Evolutionary conservation across 306 rosid genomes (phyloP), one percentile per base, ranked within the genome.

Genomic region (Oemleria cerasiformis): DNA sequence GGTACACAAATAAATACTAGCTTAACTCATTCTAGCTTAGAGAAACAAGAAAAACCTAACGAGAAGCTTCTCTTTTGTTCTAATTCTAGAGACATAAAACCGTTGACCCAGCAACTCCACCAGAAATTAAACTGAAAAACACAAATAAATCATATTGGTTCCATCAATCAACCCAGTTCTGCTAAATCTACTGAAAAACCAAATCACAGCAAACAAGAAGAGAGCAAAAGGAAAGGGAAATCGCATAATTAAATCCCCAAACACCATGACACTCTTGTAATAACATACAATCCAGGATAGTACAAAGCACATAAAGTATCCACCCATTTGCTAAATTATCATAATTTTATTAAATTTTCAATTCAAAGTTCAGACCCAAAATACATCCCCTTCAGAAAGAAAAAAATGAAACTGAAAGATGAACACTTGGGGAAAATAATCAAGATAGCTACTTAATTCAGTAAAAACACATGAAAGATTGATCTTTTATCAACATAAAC

Each of bases 81-180:
- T 68, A 3, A 14, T 40, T 53, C 2, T 69, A 19, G 51, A 40
- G 50, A 15, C 9, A 49, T 34, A 36, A 16, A 67, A n/a, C 39
- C 43, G 8, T 34, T 34, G 11, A 36, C 21, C 72, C 72, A 67
- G n/a, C 20, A 38, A 68, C 62, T 68, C 30, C n/a, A 15, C 25
- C 55, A 70, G 44, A 70, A 23, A 61, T 16, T 69, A 59, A 54
- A 16, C 21, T n/a, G 23, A 55, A 17, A 54, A 2, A 2, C 54
- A 63, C 54, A 40, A 55, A 53, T 5, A 70, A 41, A 23, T 11
- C 0, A 70, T 42, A 70, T 12, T 12, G 19, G 15, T 38, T 67
- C 53, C 15, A 20, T 16, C 17, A 34, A 17, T 17, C 45, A 49
- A 67, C 50, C 60, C 72, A 17, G 12, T 50, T 50, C 38, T 10